phyloP scores from a whole-genome alignment of 345 rosid species.

The Draba incana region DNA sequence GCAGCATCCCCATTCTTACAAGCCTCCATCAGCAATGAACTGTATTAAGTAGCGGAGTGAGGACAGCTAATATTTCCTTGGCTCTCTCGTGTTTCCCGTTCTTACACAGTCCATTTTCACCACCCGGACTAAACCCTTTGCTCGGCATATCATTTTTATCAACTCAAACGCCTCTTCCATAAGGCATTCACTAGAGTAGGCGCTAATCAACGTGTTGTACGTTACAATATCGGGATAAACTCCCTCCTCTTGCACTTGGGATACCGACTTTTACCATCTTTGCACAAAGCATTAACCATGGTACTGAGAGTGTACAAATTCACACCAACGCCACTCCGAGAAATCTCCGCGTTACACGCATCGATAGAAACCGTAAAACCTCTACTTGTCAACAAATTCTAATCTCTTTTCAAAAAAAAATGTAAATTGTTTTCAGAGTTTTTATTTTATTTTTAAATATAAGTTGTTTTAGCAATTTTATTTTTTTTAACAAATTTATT shows the following conservation, averaged over 20 bases:
- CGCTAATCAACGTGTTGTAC: too few species aligned
- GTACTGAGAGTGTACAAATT: constrained; percentile 69
- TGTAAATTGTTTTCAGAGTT: too few species aligned
- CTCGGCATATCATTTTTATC: constrained; percentile 57
- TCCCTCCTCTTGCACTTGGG: constrained; percentile 62
- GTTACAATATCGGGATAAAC: constrained; percentile 69
- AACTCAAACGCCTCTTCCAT: constrained; percentile 64
- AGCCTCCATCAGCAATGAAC: constrained; percentile 66
- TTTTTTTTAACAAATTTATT: too few species aligned
- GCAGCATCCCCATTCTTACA: constrained; percentile 56
- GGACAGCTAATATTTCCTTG: constrained; percentile 64
- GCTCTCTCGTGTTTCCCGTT: constrained; percentile 56
- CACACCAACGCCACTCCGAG: constrained; percentile 43
- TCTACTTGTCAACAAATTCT: constrained; percentile 45
- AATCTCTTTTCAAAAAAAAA: too few species aligned
- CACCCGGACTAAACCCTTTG: constrained; percentile 68
- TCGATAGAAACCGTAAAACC: constrained; percentile 55
- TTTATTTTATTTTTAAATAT: too few species aligned
- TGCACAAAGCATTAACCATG: constrained; percentile 88
- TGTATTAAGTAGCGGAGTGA: constrained; percentile 67
- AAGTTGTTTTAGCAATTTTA: too few species aligned
- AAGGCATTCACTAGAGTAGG: constrained; percentile 62
- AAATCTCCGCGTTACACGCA: constrained; percentile 68
- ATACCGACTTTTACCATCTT: constrained; percentile 55
- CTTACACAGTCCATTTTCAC: constrained; percentile 69